Base-by-base conservation (phyloP, 495 filamentous ascomycete genomes). In the Talaromyces wortmannii region DNA sequence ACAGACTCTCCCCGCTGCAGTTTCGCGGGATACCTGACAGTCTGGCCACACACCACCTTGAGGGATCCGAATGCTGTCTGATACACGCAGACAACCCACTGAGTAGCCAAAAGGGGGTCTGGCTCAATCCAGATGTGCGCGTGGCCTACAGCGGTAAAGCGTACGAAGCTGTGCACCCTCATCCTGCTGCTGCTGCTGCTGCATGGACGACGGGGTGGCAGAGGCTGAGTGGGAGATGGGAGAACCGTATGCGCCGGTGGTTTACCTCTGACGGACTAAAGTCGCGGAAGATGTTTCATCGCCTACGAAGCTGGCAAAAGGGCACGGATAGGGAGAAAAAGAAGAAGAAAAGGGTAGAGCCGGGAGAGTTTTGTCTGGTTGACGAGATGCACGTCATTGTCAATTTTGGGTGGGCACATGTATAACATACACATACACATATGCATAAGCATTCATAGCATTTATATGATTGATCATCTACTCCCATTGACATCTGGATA, bases 341-440 rank as follows among this genome's bases (percentile, higher is more conserved):
- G 17, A 48, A 62, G 17, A 48, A 59, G 15, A 55, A 71, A 43
- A 68, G 69, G 32, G 59, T 72, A 11, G 84, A 88, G 57, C 74
- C 65, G 1, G 86, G 81, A n/a, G 70, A 71, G 45, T 77, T 79
- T 48, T 94, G 89, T 63, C 70, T 91, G 53, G 81, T 92, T 50
- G 84, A 92, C 69, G 88, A 91, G 72, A 92, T 92, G 89, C 89
- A 94, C 66, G 80, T 94, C 40, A 70, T 92, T 57, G 78, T 81
- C 61, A 58, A 75, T 48, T 87, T 87, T 65, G 89, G 89, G 15
- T 94, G 88, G 89, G 78, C 76, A 52, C 89, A 92, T 78, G 73
- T 91, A 46, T 90, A 67, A 50, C n/a, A 40, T 52, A 40, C 8
- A 40, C 12, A 36, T 36, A 40, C 13, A 10, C 36, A 40, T 40